Evolutionary conservation across 176 grass and related monocot species (phyloP).

Genomic region (Hordeum vulgare): MorexV3_pseudomolecules_assembly NC_058523.1:19691067-19691566

Average conservation of each 20-base stretch:
- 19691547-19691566: too few species aligned
- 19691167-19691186: background rate
- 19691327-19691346: background rate
- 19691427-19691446: background rate
- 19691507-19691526: background rate
- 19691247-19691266: background rate
- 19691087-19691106: background rate
- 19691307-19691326: conserved; percentile 10
- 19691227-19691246: background rate
- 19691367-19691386: background rate
- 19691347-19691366: background rate
- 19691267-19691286: background rate
- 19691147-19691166: too few species aligned
- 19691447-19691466: too few species aligned
- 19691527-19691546: background rate
- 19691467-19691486: background rate
- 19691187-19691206: background rate
- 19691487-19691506: background rate
- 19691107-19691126: background rate
- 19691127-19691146: too few species aligned
- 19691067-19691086: background rate
- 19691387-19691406: background rate
- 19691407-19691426: background rate
- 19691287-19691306: background rate
- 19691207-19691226: background rate